Conservation (phyloP, 345 rosid species). For the Acer yangbiense region DNA sequence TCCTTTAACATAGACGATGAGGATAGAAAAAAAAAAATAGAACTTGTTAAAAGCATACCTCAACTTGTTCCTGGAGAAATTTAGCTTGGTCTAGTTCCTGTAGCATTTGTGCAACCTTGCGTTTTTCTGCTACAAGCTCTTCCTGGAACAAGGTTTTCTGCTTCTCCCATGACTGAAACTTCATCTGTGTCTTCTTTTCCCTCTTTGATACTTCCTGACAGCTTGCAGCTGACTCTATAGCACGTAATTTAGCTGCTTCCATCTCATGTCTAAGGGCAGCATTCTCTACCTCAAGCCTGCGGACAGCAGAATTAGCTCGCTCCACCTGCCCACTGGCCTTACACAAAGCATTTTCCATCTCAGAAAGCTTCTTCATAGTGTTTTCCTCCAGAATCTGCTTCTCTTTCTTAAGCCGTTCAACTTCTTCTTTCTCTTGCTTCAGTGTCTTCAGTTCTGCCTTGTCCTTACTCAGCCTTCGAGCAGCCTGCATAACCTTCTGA, state of each 20-base stretch:
- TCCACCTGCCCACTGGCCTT: conserved; percentile 85
- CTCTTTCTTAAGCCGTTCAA: conserved; percentile 81
- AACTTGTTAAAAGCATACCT: conserved; percentile 45
- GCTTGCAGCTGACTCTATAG: conserved; percentile 69
- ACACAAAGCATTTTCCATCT: conserved; percentile 79
- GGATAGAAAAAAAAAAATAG: conserved; percentile 5
- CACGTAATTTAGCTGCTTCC: conserved; percentile 70
- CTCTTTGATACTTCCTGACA: conserved; percentile 74
- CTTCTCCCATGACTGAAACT: conserved; percentile 80
- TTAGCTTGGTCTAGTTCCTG: conserved; percentile 57
- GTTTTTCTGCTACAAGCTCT: conserved; percentile 64
- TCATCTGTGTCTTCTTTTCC: conserved; percentile 64
- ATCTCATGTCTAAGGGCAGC: conserved; percentile 65
- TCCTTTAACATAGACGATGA: conserved; percentile 8
- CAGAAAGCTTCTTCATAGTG: conserved; percentile 79
- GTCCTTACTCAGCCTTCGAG: conserved; percentile 80
- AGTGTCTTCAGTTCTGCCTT: conserved; percentile 80
- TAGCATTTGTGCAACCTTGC: conserved; percentile 48
- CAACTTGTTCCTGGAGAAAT: conserved; percentile 45
- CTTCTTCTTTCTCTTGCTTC: conserved; percentile 89
- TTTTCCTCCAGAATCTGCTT: conserved; percentile 73
- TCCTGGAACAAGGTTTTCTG: conserved; percentile 69
- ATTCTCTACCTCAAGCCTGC: conserved; percentile 81
- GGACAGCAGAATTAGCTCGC: conserved; percentile 65
- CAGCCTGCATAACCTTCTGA: conserved; percentile 96